Percentiles rank a stretch among this genome's conserved stretches.
Conservation (phyloP, 805 yeast species). For the Brettanomyces custersianus region DNA sequence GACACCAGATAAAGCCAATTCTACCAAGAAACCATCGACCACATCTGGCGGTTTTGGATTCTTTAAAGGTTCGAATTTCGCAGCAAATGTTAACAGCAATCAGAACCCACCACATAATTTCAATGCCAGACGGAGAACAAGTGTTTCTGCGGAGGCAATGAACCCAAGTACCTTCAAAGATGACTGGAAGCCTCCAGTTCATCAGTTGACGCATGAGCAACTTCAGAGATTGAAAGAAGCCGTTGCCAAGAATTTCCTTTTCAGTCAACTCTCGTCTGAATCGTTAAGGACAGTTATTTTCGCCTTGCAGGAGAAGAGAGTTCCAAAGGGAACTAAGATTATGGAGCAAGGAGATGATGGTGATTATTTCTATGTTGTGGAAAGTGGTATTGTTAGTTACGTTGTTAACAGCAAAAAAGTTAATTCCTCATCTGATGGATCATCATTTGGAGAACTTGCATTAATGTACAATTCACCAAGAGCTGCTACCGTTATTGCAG, state of each 20-base stretch:
- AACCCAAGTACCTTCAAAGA: slow-evolving; percentile 66
- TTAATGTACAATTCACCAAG: slow-evolving; percentile 96
- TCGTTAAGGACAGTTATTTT: slow-evolving; percentile 68
- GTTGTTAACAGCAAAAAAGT: slow-evolving; percentile 64
- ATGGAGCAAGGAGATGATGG: slow-evolving; percentile 93
- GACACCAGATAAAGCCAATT: neutral
- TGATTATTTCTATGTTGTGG: slow-evolving; percentile 83
- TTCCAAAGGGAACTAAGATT: slow-evolving; percentile 51
- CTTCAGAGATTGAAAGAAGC: slow-evolving; percentile 57
- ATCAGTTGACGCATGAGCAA: slow-evolving; percentile 55
- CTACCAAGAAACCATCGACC: neutral
- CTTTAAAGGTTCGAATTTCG: slow-evolving; percentile 15
- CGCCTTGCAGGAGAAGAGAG: slow-evolving; percentile 71
- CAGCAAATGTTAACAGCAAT: slow-evolving; percentile 32
- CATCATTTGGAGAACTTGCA: slow-evolving; percentile 94
- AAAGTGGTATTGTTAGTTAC: slow-evolving; percentile 76
- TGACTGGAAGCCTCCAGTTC: slow-evolving; percentile 67
- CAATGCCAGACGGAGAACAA: slow-evolving; percentile 77
- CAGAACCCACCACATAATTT: slow-evolving; percentile 29
- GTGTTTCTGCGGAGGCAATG: slow-evolving; percentile 83
- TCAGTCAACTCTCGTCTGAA: slow-evolving; percentile 72
- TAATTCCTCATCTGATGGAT: slow-evolving; percentile 71
- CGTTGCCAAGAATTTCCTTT: slow-evolving; percentile 75
- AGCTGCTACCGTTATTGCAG: slow-evolving; percentile 86
- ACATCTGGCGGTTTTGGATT: slow-evolving; percentile 1